phyloP scores from a whole-genome alignment of 805 yeast species.

The Candida boleticola region DNA sequence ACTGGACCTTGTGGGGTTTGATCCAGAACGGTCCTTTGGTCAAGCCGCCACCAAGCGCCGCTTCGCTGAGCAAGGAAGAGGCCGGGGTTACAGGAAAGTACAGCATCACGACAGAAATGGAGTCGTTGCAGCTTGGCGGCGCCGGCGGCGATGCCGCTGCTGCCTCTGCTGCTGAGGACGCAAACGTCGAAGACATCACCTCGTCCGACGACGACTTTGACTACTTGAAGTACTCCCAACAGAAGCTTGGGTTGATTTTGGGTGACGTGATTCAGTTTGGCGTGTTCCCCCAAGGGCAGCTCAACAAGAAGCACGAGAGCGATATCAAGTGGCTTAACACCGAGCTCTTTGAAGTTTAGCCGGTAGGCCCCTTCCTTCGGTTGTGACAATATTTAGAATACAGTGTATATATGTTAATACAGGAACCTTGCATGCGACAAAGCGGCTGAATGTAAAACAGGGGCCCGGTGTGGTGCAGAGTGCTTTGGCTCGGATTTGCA shows the following conservation, averaged over 20 bases:
- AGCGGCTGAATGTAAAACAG: no score
- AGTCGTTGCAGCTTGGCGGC: conserved; percentile 18
- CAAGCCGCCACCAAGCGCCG: conserved; percentile 8
- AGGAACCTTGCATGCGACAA: no score
- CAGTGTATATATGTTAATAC: no score
- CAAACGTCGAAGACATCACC: conserved; percentile 25
- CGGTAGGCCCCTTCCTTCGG: no score
- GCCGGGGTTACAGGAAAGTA: conserved; percentile 41
- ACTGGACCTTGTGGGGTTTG: conserved; percentile 93
- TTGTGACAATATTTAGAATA: no score
- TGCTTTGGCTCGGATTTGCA: no score
- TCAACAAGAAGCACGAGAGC: conserved; percentile 21
- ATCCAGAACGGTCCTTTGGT: conserved; percentile 62
- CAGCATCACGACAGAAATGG: conserved; percentile 49
- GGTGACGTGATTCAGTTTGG: conserved; percentile 71
- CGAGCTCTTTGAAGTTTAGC: conserved; percentile 18
- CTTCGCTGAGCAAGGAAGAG: conserved; percentile 19
- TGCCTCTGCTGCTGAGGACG: conserved; percentile 25
- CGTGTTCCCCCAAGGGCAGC: conserved; percentile 32
- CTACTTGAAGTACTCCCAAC: conserved; percentile 69
- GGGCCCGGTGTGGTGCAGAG: no score
- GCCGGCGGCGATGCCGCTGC: conserved; percentile 23
- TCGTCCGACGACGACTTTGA: conserved; percentile 67
- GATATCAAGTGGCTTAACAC: conserved; percentile 43
- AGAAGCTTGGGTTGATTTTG: conserved; percentile 70